Evolutionary conservation across 176 grass and related monocot genomes (phyloP), one percentile per base, ranked within the genome.

Genomic region (Dendrocalamus sinicus): DNA sequence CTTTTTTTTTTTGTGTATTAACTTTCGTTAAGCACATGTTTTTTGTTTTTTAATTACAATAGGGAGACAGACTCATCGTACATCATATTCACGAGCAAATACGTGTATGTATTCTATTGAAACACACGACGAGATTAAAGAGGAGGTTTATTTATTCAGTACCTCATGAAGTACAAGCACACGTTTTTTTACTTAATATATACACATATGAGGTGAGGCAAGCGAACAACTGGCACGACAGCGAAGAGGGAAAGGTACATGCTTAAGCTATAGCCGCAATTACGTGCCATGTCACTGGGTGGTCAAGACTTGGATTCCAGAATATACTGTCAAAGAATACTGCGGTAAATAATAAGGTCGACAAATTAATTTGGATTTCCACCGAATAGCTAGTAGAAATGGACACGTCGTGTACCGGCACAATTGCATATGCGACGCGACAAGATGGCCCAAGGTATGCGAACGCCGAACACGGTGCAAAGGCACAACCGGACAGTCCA

Each of bases 141-240:
- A 39, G 37, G 37, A 39, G 37, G 4, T 39, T 39, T 4, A 39
- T 39, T 39, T 39, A 39, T 39, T 2, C 4, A 37, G 4, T 39
- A 37, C 4, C 35, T 5, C 4, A 37, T 4, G 4, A 5, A 39
- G 4, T 0, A 39, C 0, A 0, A 0, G 5, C 0, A 39, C 4
- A 39, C 4, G 0, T 4, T 39, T 39, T 39, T 39, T 37, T 4
- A 39, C 37, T 39, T 39, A 39, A 39, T 39, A 5, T 5, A 39
- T 39, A 39, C 37, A 0, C 0, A 39, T 39, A 39, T 39, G 4
- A 5, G 37, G 37, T 5, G 37, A 39, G 37, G 4, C 4, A 39
- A 39, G 37, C 37, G 4, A 39, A 39, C 37, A 39, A 39, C 37
- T 39, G 4, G 37, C 37, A 39, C 37, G 37, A 39, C 37, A 5